Conservation (phyloP, 306 rosid genomes). For the Cicer bijugum region DNA sequence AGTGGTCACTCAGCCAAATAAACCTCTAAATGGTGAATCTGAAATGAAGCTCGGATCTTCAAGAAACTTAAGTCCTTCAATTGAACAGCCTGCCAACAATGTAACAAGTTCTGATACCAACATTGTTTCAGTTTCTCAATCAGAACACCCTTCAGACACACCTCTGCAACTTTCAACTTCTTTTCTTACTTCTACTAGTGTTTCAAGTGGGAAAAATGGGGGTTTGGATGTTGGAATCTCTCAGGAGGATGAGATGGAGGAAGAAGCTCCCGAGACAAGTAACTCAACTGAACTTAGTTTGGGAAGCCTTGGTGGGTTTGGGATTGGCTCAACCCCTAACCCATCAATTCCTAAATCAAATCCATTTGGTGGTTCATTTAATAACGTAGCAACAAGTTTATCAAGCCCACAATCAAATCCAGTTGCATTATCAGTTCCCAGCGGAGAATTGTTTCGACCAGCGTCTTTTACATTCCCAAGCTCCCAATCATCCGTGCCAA, state of each 20-base stretch:
- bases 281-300: slow-evolving; percentile 57
- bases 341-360: slow-evolving; percentile 62
- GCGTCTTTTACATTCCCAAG: slow-evolving; percentile 79
- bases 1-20: slow-evolving; percentile 41
- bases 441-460: slow-evolving; percentile 80
- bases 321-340: slow-evolving; percentile 58
- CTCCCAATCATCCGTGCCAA: slow-evolving; percentile 53
- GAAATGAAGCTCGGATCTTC: slow-evolving; percentile 51
- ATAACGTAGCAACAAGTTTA: slow-evolving; percentile 51
- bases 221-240: slow-evolving; percentile 53
- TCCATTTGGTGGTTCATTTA: slow-evolving; percentile 80
- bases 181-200: slow-evolving; percentile 50
- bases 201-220: slow-evolving; percentile 50
- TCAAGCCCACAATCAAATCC: slow-evolving; percentile 43
- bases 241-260: slow-evolving; percentile 90
- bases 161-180: slow-evolving; percentile 51
- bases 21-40: slow-evolving; percentile 46
- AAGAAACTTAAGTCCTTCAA: slow-evolving; percentile 40
- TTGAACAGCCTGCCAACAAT: slow-evolving; percentile 40
- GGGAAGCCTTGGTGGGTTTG: slow-evolving; percentile 70
- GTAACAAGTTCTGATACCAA: slow-evolving; percentile 44
- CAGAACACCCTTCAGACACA: slow-evolving; percentile 53
- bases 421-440: slow-evolving; percentile 57
- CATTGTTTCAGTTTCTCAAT: slow-evolving; percentile 46
- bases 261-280: slow-evolving; percentile 83